Evolutionary conservation across 2,329 filamentous ascomycete genomes (phyloP).

Genomic region (Claviceps citrina): DNA sequence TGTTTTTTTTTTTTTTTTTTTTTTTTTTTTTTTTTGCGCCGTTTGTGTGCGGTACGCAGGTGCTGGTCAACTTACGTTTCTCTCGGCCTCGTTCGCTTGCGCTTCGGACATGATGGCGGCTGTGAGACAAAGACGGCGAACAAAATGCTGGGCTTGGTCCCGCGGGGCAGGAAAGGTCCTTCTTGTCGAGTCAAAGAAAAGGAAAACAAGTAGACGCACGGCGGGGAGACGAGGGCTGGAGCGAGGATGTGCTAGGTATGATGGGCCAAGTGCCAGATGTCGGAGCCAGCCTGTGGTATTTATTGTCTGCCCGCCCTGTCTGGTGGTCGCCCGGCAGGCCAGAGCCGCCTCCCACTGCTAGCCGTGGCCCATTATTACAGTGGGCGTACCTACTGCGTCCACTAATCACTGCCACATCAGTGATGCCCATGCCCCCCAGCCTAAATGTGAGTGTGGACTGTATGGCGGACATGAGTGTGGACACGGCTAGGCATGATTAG

Average conservation of each 20-base stretch:
- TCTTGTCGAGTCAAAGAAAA: constrained; percentile 4
- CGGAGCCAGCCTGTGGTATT: constrained; percentile 12
- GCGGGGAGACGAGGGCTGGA: constrained; percentile 5
- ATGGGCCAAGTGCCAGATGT: constrained; percentile 13
- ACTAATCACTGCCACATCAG: too few species aligned
- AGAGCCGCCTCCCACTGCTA: too few species aligned
- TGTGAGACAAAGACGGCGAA: constrained; percentile 11
- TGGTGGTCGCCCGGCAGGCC: not conserved
- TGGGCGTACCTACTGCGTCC: too few species aligned
- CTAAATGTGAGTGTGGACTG: constrained; percentile 2
- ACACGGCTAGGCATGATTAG: not conserved
- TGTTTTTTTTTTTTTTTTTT: constrained; percentile 6
- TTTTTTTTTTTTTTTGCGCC: constrained; percentile 4
- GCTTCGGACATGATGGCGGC: constrained; percentile 65
- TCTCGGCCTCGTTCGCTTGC: constrained; percentile 86
- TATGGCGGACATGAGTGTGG: too few species aligned
- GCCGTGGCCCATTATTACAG: too few species aligned
- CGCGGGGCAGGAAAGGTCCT: constrained; percentile 9
- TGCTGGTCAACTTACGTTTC: constrained; percentile 51
- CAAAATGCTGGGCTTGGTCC: constrained; percentile 12
- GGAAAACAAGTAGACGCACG: constrained; percentile 9
- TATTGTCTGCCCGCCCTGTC: not conserved
- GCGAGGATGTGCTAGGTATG: constrained; percentile 6
- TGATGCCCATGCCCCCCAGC: not conserved
- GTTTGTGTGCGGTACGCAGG: not conserved